Evolutionary conservation across 805 yeast genomes (phyloP).

Genomic region (Candida alai): DNA sequence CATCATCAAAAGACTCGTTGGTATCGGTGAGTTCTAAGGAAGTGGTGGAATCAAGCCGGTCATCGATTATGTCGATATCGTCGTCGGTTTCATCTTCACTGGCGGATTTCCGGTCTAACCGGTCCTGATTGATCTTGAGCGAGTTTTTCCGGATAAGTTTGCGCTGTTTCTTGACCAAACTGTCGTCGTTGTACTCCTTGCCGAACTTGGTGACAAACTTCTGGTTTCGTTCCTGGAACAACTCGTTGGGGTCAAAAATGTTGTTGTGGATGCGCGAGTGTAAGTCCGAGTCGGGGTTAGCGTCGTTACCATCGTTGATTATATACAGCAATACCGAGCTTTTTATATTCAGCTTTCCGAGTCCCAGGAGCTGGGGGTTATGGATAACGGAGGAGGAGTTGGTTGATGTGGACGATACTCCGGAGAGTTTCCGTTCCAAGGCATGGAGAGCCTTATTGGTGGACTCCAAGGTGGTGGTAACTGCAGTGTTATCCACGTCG

Average conservation of each 20-base stretch:
- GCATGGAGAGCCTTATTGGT: constrained; percentile 27
- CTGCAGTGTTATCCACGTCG: neutral
- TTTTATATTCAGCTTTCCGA: constrained; percentile 21
- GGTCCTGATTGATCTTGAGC: constrained; percentile 6
- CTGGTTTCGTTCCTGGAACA: constrained; percentile 33
- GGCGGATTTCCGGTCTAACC: constrained; percentile 1
- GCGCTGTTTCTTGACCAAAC: constrained; percentile 3
- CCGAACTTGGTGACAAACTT: constrained; percentile 29
- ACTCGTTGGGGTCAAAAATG: constrained; percentile 31
- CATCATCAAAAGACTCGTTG: neutral
- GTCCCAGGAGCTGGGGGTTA: constrained; percentile 7
- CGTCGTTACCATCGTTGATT: constrained; percentile 9
- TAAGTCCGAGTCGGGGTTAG: neutral
- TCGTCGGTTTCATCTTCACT: constrained; percentile 5
- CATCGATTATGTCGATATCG: constrained; percentile 12
- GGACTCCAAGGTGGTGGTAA: constrained; percentile 17
- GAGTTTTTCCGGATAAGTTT: constrained; percentile 7
- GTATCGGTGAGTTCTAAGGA: neutral
- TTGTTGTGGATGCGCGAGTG: constrained; percentile 10
- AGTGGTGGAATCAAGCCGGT: constrained; percentile 5
- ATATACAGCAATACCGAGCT: constrained; percentile 35
- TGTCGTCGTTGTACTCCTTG: constrained; percentile 21
- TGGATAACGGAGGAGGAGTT: constrained; percentile 12
- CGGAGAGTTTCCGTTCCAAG: constrained; percentile 32
- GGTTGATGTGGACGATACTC: constrained; percentile 27